Conservation (phyloP, 2,329 filamentous ascomycete species). For the Clarireedia hainanense region DNA sequence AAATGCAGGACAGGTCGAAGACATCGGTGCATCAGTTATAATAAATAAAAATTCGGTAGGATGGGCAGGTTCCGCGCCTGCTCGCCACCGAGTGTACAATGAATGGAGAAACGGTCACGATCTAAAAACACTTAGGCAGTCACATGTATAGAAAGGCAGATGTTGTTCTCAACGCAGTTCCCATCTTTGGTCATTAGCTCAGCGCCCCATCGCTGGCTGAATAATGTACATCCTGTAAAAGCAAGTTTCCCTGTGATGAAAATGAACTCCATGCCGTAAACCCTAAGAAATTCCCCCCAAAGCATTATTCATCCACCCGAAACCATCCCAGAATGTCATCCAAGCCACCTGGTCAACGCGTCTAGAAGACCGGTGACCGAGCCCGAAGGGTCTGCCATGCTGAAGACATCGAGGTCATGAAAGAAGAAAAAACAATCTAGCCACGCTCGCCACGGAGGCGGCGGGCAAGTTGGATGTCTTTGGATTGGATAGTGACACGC, state of each 20-base stretch:
- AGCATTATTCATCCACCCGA: slow-evolving; percentile 22
- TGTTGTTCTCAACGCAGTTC: slow-evolving; percentile 6
- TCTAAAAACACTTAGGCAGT: not conserved
- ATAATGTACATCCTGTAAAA: slow-evolving; percentile 25
- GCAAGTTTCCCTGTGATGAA: slow-evolving; percentile 10
- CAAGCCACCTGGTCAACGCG: slow-evolving; percentile 1
- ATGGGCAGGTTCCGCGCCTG: no score
- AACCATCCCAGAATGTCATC: slow-evolving; percentile 7
- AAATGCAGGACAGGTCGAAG: no score
- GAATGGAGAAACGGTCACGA: not conserved
- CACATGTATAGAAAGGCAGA: not conserved
- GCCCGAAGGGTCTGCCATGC: slow-evolving; percentile 12
- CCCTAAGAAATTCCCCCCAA: slow-evolving; percentile 20
- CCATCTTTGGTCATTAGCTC: slow-evolving; percentile 18
- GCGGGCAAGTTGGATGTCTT: slow-evolving; percentile 90
- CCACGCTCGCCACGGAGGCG: slow-evolving; percentile 91
- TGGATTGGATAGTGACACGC: slow-evolving; percentile 85
- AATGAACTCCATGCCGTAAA: slow-evolving; percentile 23
- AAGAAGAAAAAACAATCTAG: slow-evolving; percentile 40
- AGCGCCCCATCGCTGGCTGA: slow-evolving; percentile 26
- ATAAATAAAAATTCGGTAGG: no score
- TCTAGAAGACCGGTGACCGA: slow-evolving; percentile 7
- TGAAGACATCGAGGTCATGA: slow-evolving; percentile 10
- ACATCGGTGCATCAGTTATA: no score
- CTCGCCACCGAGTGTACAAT: not conserved